phyloP scores from a whole-genome alignment of 805 yeast genomes.

The Metschnikowia noctiluminum region DNA sequence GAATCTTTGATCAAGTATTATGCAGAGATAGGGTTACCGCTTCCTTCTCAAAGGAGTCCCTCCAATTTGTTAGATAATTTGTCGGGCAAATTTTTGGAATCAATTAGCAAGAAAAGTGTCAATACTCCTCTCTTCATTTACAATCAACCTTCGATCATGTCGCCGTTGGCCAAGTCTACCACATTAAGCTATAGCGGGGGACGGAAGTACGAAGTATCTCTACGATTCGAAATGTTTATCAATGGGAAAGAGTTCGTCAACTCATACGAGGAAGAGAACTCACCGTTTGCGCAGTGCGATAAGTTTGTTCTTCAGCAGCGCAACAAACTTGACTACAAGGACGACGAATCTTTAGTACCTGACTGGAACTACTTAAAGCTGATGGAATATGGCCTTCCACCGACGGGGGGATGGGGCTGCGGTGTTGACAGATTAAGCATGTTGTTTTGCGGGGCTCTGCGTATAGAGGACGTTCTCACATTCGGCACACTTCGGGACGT shows the following conservation, averaged over 20 bases:
- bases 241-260: constrained; percentile 79
- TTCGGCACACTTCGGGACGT: constrained; percentile 78
- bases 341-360: constrained; percentile 62
- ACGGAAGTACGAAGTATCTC: constrained; percentile 44
- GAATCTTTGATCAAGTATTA: constrained; percentile 42
- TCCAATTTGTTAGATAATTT: constrained; percentile 64
- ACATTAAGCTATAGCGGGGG: constrained; percentile 25
- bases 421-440: constrained; percentile 88
- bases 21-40: constrained; percentile 29
- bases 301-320: constrained; percentile 63
- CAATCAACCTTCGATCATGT: constrained; percentile 79
- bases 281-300: constrained; percentile 64
- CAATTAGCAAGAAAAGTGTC: constrained; percentile 40
- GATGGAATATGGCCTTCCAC: constrained; percentile 94
- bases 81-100: constrained; percentile 61
- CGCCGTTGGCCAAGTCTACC: constrained; percentile 82
- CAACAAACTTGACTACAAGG: constrained; percentile 46
- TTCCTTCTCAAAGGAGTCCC: constrained; percentile 44
- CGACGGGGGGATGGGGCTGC: constrained; percentile 97
- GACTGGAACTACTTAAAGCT: constrained; percentile 69
- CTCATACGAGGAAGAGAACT: constrained; percentile 95
- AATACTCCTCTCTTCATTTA: constrained; percentile 65
- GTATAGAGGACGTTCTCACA: constrained; percentile 73
- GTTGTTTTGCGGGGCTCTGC: constrained; percentile 59
- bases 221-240: constrained; percentile 82